Conservation (phyloP, 805 yeast genomes). For the Yarrowia phangngaensis region DNA sequence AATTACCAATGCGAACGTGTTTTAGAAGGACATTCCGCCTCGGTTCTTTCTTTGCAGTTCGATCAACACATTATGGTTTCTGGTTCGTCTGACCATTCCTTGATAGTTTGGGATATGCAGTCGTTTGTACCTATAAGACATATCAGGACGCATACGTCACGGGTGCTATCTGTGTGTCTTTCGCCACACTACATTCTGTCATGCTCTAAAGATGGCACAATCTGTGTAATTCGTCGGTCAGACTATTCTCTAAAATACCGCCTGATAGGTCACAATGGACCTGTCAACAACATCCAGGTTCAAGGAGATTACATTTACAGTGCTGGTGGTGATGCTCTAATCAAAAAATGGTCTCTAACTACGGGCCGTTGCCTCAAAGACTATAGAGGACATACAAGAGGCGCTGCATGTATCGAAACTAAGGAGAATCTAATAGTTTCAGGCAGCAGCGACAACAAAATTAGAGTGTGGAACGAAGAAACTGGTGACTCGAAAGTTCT, state of each 20-base stretch:
- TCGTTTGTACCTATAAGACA: slow-evolving; percentile 32
- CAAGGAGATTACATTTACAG: slow-evolving; percentile 34
- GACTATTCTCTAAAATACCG: slow-evolving; percentile 30
- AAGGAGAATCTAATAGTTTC: slow-evolving; percentile 66
- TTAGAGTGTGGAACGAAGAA: slow-evolving; percentile 80
- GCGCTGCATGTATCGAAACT: slow-evolving; percentile 78
- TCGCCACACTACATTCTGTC: slow-evolving; percentile 35
- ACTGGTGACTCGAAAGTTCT: slow-evolving; percentile 69
- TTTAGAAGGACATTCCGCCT: slow-evolving; percentile 32
- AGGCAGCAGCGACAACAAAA: slow-evolving; percentile 82
- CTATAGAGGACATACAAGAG: slow-evolving; percentile 74
- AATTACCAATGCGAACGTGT: slow-evolving; percentile 31
- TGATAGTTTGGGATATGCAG: slow-evolving; percentile 38
- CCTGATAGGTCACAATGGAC: slow-evolving; percentile 37
- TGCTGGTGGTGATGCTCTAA: slow-evolving; percentile 65
- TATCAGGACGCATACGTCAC: slow-evolving; percentile 33
- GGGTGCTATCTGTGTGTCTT: slow-evolving; percentile 37
- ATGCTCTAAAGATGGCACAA: slow-evolving; percentile 39
- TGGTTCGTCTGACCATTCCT: slow-evolving; percentile 39
- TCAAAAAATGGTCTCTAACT: slow-evolving; percentile 75
- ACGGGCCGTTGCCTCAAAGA: slow-evolving; percentile 66
- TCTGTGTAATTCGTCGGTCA: slow-evolving; percentile 36
- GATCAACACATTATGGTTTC: slow-evolving; percentile 36
- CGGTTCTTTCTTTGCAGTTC: slow-evolving; percentile 37
- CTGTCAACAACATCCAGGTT: slow-evolving; percentile 40